Conservation (phyloP, 1,139 yeast genomes). For the Pichia sp. region DNA sequence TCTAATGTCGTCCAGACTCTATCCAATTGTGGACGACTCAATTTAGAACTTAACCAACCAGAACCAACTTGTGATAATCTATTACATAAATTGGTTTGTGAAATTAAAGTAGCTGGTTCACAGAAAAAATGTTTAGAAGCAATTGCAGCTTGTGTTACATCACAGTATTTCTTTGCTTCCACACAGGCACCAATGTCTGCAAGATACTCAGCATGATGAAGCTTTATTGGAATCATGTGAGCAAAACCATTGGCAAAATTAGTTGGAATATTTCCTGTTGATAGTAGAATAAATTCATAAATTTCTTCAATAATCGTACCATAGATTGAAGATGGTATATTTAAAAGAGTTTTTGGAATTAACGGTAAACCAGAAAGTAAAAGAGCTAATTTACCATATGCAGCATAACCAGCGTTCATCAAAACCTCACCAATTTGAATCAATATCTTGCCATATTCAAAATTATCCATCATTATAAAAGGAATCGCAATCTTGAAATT, state of each 20-base stretch:
- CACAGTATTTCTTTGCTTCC: constrained; percentile 60
- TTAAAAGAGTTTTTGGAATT: constrained; percentile 23
- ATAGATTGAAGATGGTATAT: constrained; percentile 34
- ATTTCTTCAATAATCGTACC: constrained; percentile 57
- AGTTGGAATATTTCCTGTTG: constrained; percentile 28
- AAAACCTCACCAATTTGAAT: constrained; percentile 51
- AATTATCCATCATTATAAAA: constrained; percentile 25
- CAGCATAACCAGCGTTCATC: constrained; percentile 32
- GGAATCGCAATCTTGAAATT: constrained; percentile 27
- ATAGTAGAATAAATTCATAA: constrained; percentile 53
- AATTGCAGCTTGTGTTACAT: constrained; percentile 37
- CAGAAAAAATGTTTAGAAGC: constrained; percentile 41
- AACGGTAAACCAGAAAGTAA: constrained; percentile 29
- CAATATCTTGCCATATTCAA: constrained; percentile 40
- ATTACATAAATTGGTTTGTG: constrained; percentile 38
- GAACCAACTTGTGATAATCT: constrained; percentile 43
- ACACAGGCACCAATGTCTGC: constrained; percentile 55
- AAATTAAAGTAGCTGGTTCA: constrained; percentile 34
- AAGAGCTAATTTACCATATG: constrained; percentile 21
- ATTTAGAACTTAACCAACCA: constrained; percentile 30
- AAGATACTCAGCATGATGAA: constrained; percentile 56
- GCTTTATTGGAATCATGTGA: constrained; percentile 50
- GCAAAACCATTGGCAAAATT: constrained; percentile 38
- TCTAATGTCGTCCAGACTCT: constrained; percentile 85
- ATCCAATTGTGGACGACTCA: constrained; percentile 68